These are phyloP conservation scores for Clitopilus hobsonii DNA, from an alignment of 768 basidiomycete genomes.

Conservation along the genomic window DNA sequence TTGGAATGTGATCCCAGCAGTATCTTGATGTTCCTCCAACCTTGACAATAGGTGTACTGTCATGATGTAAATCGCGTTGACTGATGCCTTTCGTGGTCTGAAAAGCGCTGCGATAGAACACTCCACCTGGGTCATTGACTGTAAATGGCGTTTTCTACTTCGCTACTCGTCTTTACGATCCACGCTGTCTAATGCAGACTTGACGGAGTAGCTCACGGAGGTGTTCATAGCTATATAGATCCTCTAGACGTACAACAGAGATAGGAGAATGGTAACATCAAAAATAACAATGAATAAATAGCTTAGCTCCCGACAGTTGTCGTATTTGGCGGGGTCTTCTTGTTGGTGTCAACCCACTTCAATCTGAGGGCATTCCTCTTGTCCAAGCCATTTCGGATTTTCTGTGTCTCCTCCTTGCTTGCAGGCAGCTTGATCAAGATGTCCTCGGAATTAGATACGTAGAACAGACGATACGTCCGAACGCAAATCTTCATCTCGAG, in stretches of 20 bases:
- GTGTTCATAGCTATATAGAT: no score
- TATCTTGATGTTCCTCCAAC: no score
- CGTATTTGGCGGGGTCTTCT: slow-evolving; percentile 9
- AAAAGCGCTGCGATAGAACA: no score
- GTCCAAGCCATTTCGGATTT: slow-evolving; percentile 22
- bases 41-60: no score
- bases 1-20: neutral
- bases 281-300: neutral
- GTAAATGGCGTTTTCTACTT: no score
- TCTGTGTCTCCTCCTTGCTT: slow-evolving; percentile 34
- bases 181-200: no score
- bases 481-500: slow-evolving; percentile 86
- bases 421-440: slow-evolving; percentile 43
- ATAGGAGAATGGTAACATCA: slow-evolving; percentile 3
- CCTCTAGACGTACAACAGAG: neutral
- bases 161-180: no score
- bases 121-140: no score
- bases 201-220: no score
- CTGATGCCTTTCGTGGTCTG: no score
- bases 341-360: slow-evolving; percentile 30
- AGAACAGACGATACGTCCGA: slow-evolving; percentile 78
- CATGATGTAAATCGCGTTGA: no score
- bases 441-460: slow-evolving; percentile 66
- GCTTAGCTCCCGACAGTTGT: no score
- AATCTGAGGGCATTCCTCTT: slow-evolving; percentile 25